Evolutionary conservation across 345 rosid species (phyloP).

Genomic region (Limnanthes douglasii): DNA sequence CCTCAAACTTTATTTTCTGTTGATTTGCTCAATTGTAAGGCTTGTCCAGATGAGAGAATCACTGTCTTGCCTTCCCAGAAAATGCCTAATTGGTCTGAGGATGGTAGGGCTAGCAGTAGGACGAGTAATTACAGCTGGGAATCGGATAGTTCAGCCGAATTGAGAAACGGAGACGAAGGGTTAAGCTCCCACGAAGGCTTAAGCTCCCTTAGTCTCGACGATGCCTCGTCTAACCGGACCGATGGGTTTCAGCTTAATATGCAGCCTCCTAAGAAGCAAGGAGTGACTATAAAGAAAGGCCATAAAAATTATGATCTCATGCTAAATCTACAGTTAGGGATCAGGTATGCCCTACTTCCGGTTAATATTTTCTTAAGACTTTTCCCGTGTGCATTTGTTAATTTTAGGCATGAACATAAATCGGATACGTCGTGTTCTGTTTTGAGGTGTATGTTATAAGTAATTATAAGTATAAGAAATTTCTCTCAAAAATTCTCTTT

Average conservation of each 20-base stretch:
- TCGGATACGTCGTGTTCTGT: not conserved
- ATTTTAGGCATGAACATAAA: no score
- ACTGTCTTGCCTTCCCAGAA: conserved; percentile 73
- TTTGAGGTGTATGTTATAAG: conserved; percentile 5
- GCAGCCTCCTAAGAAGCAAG: conserved; percentile 65
- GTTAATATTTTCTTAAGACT: not conserved
- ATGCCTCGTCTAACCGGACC: no score
- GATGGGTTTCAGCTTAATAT: no score
- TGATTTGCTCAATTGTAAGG: conserved; percentile 47
- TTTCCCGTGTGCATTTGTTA: not conserved
- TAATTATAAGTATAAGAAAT: no score
- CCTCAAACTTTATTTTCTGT: conserved; percentile 50
- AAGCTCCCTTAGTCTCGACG: no score
- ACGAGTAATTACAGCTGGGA: conserved; percentile 30
- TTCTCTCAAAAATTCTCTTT: not conserved
- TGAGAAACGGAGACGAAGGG: conserved; percentile 8
- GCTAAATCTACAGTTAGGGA: conserved; percentile 96
- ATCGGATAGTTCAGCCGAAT: conserved; percentile 25
- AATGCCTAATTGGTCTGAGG: conserved; percentile 58
- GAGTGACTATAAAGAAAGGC: conserved; percentile 76
- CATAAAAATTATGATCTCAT: conserved; percentile 94
- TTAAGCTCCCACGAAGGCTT: conserved; percentile 19
- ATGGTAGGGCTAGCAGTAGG: conserved; percentile 42
- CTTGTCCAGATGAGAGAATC: conserved; percentile 45
- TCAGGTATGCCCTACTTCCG: conserved; percentile 38